Evolutionary conservation across 208 protist species (phyloP).

Genomic region (Acanthamoeba royreba): DNA sequence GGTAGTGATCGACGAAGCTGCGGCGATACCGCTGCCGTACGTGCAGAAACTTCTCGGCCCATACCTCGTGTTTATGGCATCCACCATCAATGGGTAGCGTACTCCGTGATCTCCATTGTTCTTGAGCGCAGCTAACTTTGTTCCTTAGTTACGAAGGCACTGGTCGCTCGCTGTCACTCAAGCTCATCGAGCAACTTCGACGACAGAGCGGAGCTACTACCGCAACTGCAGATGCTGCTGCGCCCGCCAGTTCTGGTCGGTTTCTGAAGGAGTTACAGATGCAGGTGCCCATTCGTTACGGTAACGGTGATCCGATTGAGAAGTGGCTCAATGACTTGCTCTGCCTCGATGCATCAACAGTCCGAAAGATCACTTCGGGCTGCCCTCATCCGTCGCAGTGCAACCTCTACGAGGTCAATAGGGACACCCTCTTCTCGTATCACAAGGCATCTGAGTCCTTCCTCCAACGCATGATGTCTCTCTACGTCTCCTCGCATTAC

Average conservation of each 20-base stretch:
- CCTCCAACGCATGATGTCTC: slow-evolving; percentile 93
- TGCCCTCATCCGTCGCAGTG: slow-evolving; percentile 93
- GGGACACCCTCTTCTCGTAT: slow-evolving; percentile 98
- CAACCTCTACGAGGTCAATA: slow-evolving; percentile 84
- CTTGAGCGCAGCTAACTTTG: not conserved
- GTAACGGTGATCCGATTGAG: slow-evolving; percentile 86
- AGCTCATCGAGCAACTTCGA: slow-evolving; percentile 97
- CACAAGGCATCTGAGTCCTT: slow-evolving; percentile 90
- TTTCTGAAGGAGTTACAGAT: slow-evolving; percentile 92
- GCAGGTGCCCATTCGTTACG: slow-evolving; percentile 97
- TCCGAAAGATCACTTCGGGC: slow-evolving; percentile 69
- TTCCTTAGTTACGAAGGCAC: slow-evolving; percentile 82
- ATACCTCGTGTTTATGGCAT: slow-evolving; percentile 98
- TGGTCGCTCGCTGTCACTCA: slow-evolving; percentile 98
- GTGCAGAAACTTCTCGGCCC: slow-evolving; percentile 95
- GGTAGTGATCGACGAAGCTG: slow-evolving; percentile 99
- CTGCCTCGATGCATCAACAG: slow-evolving; percentile 92
- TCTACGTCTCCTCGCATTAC: slow-evolving; percentile 96
- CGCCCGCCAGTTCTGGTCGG: not conserved
- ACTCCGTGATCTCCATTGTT: not conserved
- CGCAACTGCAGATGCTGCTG: not conserved
- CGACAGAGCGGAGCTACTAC: slow-evolving; percentile 61
- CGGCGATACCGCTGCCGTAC: slow-evolving; percentile 97
- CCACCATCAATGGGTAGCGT: slow-evolving; percentile 96
- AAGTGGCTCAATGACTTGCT: slow-evolving; percentile 97